Evolutionary conservation across 768 basidiomycete genomes (phyloP).

Genomic region (Serendipita sp.): DNA sequence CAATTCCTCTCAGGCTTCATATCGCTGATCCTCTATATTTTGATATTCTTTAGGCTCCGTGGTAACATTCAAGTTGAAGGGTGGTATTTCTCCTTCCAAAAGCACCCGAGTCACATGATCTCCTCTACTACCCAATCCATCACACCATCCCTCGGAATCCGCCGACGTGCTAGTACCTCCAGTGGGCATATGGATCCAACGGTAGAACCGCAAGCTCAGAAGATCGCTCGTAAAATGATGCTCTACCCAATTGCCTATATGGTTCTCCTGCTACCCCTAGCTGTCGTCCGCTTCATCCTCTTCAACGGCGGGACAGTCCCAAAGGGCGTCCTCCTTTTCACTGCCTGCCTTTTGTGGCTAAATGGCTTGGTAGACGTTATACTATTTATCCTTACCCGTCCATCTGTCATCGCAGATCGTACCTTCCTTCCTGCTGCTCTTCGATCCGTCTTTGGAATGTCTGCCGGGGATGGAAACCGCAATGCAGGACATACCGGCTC

Average conservation of each 20-base stretch:
- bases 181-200: background rate
- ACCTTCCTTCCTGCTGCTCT: constrained; percentile 16
- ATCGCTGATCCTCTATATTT: background rate
- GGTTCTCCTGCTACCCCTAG: background rate
- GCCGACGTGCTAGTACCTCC: too few relatives aligned
- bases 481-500: background rate
- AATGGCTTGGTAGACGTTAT: background rate
- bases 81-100: background rate
- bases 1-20: background rate
- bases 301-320: background rate
- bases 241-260: background rate
- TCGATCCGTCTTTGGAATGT: background rate
- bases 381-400: constrained; percentile 17
- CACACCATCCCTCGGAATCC: too few relatives aligned
- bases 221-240: background rate
- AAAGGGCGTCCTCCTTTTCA: background rate
- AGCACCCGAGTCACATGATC: background rate
- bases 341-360: background rate
- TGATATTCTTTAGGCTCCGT: background rate
- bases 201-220: background rate
- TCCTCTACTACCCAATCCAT: background rate
- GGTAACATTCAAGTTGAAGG: background rate
- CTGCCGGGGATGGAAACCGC: background rate
- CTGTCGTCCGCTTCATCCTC: background rate
- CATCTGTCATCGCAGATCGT: constrained; percentile 18